phyloP scores from a whole-genome alignment of 331 rosid species.

The Cucumis variabilis region DNA sequence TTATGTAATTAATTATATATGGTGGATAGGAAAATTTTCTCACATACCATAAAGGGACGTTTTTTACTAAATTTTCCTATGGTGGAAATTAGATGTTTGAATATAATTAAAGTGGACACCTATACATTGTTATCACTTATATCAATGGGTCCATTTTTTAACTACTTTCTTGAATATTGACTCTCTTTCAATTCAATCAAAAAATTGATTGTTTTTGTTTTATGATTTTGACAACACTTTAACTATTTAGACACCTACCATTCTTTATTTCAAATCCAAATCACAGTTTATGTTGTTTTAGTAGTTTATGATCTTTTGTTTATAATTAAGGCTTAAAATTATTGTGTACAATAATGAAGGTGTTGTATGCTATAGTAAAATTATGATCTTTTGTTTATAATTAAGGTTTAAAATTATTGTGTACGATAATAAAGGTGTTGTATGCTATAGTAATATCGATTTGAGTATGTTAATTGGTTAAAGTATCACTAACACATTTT shows the following conservation, averaged over 20 bases:
- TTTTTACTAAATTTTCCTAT: not conserved
- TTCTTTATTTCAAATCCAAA: not conserved
- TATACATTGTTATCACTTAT: not conserved
- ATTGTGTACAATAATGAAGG: too few relatives aligned
- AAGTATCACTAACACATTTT: too few relatives aligned
- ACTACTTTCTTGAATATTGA: not conserved
- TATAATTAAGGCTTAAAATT: too few relatives aligned
- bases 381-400: too few relatives aligned
- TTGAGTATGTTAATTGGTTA: too few relatives aligned
- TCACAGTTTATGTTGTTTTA: not conserved
- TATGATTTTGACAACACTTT: not conserved
- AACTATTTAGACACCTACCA: not conserved
- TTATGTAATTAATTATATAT: too few relatives aligned
- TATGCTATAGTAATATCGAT: too few relatives aligned
- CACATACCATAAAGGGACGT: not conserved
- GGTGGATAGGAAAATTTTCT: not conserved
- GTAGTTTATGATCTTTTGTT: not conserved
- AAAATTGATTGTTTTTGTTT: not conserved
- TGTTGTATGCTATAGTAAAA: too few relatives aligned
- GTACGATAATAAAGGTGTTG: too few relatives aligned
- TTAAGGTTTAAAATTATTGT: too few relatives aligned
- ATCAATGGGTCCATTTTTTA: not conserved
- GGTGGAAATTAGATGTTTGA: not conserved
- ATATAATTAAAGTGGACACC: not conserved
- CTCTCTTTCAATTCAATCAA: not conserved